Base-by-base conservation (phyloP, 257 asterid genomes). In the Lavandula angustifolia region DNA sequence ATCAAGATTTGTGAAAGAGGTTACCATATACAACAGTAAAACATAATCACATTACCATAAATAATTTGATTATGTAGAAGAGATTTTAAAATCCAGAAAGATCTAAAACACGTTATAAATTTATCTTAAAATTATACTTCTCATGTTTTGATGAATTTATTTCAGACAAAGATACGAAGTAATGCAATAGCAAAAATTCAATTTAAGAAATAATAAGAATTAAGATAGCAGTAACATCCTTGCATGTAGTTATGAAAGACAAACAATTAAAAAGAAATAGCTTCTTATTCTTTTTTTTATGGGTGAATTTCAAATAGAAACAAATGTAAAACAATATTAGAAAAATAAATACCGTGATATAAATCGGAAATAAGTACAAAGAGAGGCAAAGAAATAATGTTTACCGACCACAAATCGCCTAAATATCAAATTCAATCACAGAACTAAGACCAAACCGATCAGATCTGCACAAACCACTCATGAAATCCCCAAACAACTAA, bases 401-500 rank as follows among this genome's bases (percentile, higher is more conserved):
- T 59, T 64, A 50, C 53, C 65, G 54, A 62, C 27, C 50, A 71
- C 54, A 62, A 67, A 67, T 67, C 54, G 16, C 57, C 73, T 18
- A 72, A 51, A 13, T 57, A 62, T 37, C 54, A 29, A 64, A 60
- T 52, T 9, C 59, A 37, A 57, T 9, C 43, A 41, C n/a, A 54
- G 66, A 56, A 8, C 41, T 10, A 50, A 41, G 71, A 60, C 57
- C 66, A 65, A 52, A 63, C 41, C 66, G 18, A 37, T 37, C 65
- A 69, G 73, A 78, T 74, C 73, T 73, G 72, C 74, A 65, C 76
- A 65, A 65, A 60, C 22, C 74, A 56, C 76, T 58, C 69, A 54
- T 60, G 17, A 60, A 63, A 72, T 52, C 56, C 73, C 68, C 59
- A 64, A 46, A 9, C 44, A 52, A 49, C 55, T 35, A 47, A 57